A percentile compares a stretch with the other conserved stretches of the same genome.
Evolutionary conservation across 2,329 filamentous ascomycete genomes (phyloP).

Genomic region (Gaeumannomyces sp.): DNA sequence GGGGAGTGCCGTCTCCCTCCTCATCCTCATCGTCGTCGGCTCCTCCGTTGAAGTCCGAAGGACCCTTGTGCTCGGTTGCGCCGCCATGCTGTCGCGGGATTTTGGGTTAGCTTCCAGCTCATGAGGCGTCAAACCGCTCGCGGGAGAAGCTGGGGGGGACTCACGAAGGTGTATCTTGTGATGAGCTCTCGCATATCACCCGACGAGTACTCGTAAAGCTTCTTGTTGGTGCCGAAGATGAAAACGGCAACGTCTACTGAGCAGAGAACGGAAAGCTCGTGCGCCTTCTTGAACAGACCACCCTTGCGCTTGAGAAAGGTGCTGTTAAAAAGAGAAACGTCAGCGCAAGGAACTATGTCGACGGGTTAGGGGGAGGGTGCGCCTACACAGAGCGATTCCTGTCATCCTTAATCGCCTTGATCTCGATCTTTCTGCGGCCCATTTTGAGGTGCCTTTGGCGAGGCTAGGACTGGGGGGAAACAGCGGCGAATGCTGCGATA

Average conservation of each 20-base stretch:
- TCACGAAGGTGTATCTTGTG: conserved; percentile 81
- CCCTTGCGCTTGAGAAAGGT: conserved; percentile 99
- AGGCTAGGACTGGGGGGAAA: neutral
- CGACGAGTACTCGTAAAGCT: conserved; percentile 96
- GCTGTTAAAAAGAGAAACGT: conserved; percentile 39
- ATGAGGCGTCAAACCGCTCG: neutral
- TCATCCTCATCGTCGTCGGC: conserved; percentile 83
- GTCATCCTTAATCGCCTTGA: conserved; percentile 99
- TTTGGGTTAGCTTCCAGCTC: neutral
- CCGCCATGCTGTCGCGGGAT: conserved; percentile 65
- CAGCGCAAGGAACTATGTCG: neutral
- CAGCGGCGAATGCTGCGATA: neutral
- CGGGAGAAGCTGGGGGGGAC: conserved; percentile 30
- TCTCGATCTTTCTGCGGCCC: conserved; percentile 99
- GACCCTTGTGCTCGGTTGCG: conserved; percentile 94
- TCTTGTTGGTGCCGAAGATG: conserved; percentile 98
- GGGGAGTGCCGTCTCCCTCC: conserved; percentile 67
- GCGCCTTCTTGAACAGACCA: conserved; percentile 98
- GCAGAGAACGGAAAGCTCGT: conserved; percentile 95
- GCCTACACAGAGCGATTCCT: conserved; percentile 93
- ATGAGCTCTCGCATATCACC: conserved; percentile 89
- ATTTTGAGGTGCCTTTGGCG: conserved; percentile 43
- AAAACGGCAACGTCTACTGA: conserved; percentile 98
- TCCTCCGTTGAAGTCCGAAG: conserved; percentile 81
- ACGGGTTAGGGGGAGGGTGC: neutral